Evolutionary conservation across 106 monocot species (phyloP).

Genomic region (Triglochin maritima): DNA sequence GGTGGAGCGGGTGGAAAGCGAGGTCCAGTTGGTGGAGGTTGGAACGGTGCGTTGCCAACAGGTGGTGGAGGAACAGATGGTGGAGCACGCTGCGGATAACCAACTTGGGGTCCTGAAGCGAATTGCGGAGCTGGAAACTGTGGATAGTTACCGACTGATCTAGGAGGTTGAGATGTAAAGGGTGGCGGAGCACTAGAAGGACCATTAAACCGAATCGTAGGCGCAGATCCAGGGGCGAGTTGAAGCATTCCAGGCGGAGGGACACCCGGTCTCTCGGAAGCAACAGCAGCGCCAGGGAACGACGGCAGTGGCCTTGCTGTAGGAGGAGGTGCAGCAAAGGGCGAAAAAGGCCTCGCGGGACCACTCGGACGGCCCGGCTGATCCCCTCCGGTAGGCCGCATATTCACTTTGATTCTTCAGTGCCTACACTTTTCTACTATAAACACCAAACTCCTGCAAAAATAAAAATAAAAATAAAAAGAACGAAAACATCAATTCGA

Average conservation of each 20-base stretch:
- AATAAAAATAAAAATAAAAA: too few species aligned
- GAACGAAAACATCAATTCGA: too few species aligned
- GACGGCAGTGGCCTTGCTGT: conserved; percentile 22
- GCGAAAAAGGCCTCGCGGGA: conserved; percentile 31
- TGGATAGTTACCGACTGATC: conserved; percentile 15
- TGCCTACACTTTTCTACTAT: background rate
- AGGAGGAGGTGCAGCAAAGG: conserved; percentile 37
- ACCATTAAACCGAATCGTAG: conserved; percentile 36
- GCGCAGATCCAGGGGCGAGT: conserved; percentile 10
- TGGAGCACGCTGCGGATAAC: conserved; percentile 26
- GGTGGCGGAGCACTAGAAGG: conserved; percentile 30
- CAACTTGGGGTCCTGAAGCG: conserved; percentile 15
- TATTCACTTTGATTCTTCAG: conserved; percentile 8
- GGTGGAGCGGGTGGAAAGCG: conserved; percentile 5
- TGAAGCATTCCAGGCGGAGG: conserved; percentile 22
- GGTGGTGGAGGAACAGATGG: conserved; percentile 5
- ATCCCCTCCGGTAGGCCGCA: conserved; percentile 41
- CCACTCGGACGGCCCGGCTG: conserved; percentile 14
- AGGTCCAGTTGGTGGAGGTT: background rate
- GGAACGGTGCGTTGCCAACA: conserved; percentile 2
- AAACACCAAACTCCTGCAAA: too few species aligned
- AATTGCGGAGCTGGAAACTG: conserved; percentile 29
- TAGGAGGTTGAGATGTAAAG: conserved; percentile 11
- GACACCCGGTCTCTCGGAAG: conserved; percentile 14
- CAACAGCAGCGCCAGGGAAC: conserved; percentile 24